Evolutionary conservation across 305 asterid genomes (phyloP).

Genomic region (Rubia tinctorum): DNA sequence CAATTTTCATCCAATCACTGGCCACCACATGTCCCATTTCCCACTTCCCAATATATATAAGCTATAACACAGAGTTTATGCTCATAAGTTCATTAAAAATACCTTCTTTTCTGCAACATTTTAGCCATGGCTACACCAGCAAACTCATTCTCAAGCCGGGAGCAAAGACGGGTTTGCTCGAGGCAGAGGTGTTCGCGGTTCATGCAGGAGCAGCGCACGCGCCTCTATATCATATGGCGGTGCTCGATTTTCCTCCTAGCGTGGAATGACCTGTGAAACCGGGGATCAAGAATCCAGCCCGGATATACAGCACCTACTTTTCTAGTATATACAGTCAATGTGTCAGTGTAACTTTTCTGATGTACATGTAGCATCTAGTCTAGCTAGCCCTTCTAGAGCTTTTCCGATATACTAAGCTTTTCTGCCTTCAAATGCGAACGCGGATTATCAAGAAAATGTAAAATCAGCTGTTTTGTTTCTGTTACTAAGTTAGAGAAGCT

Average conservation of each 20-base stretch:
- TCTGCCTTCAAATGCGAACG: not conserved
- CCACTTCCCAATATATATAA: slow-evolving; percentile 9
- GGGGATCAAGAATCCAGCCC: not conserved
- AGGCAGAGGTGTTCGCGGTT: slow-evolving; percentile 55
- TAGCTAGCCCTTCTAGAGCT: not conserved
- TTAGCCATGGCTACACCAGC: slow-evolving; percentile 14
- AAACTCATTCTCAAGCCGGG: slow-evolving; percentile 8
- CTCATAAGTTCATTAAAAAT: not conserved
- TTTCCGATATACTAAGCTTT: not conserved
- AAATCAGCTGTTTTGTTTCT: not conserved
- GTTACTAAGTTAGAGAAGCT: not conserved
- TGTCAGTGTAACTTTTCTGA: not conserved
- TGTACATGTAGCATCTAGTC: not conserved
- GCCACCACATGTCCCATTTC: slow-evolving; percentile 29
- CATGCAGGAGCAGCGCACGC: slow-evolving; percentile 70
- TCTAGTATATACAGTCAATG: not conserved
- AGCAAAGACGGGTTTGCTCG: slow-evolving; percentile 28
- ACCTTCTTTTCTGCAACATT: not conserved
- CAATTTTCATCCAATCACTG: slow-evolving; percentile 29
- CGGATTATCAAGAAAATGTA: not conserved
- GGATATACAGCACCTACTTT: not conserved
- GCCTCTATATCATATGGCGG: slow-evolving; percentile 73
- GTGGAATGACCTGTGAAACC: slow-evolving; percentile 29
- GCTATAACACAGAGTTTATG: not conserved
- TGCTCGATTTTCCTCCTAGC: slow-evolving; percentile 59